Percentiles rank a stretch among this genome's conserved stretches.
These are phyloP conservation scores for Sanghuangporus weigelae DNA, from an alignment of 1,284 basidiomycete genomes.

Conservation along the genomic window DNA sequence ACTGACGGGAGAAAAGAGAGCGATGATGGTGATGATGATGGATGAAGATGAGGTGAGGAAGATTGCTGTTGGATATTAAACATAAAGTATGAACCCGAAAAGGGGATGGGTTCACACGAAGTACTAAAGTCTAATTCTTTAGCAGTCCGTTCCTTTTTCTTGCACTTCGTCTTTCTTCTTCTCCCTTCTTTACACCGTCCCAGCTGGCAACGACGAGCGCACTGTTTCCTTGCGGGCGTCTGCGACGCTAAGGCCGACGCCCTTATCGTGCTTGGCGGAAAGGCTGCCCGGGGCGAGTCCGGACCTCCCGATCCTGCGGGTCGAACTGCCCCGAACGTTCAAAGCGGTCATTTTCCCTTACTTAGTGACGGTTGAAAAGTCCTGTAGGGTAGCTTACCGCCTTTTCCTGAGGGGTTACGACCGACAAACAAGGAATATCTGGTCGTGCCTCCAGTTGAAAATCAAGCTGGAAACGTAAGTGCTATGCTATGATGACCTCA, in stretches of 20 bases:
- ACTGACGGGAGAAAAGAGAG: not conserved
- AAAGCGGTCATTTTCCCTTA: not conserved
- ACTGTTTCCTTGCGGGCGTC: not conserved
- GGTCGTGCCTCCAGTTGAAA: not conserved
- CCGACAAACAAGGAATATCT: not conserved
- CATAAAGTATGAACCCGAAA: not conserved
- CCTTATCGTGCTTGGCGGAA: not conserved
- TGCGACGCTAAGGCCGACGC: not conserved
- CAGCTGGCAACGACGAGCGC: not conserved
- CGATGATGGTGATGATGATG: not conserved
- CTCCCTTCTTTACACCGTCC: too few relatives aligned
- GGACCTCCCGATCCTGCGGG: not conserved
- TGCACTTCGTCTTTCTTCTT: not conserved
- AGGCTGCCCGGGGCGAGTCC: not conserved
- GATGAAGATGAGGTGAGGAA: not conserved
- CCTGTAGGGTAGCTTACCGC: not conserved
- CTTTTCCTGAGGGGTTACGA: not conserved
- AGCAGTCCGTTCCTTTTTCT: not conserved
- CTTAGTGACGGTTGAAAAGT: not conserved
- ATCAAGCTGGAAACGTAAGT: not conserved
- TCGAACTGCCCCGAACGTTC: not conserved
- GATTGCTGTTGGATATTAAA: not conserved
- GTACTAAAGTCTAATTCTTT: not conserved
- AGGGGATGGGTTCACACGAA: not conserved
- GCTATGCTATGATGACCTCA: not conserved